These are phyloP conservation scores for Cladosporium sp. DNA, from an alignment of 2,329 filamentous ascomycete genomes.

Conservation along the genomic window DNA sequence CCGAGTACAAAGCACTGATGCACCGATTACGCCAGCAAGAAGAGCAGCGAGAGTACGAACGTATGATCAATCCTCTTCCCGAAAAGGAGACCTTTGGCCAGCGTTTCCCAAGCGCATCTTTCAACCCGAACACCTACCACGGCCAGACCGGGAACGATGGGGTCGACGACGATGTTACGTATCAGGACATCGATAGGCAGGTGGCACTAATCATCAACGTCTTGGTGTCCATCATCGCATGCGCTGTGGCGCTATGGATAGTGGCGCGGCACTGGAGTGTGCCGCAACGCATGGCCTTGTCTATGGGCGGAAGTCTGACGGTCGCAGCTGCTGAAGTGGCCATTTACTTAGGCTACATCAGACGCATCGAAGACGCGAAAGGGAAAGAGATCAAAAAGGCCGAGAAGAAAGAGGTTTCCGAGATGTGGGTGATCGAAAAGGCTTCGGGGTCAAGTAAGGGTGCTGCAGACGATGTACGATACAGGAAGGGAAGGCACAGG, in stretches of 20 bases:
- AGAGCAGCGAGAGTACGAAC: constrained; percentile 78
- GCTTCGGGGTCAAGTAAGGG: constrained; percentile 17
- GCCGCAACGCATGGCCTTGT: constrained; percentile 67
- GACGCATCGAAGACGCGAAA: constrained; percentile 69
- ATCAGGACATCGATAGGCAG: constrained; percentile 75
- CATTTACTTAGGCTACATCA: constrained; percentile 73
- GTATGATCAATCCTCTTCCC: constrained; percentile 67
- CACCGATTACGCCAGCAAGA: constrained; percentile 77
- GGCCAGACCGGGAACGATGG: constrained; percentile 45
- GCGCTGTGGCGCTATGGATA: constrained; percentile 76
- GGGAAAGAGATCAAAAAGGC: constrained; percentile 59
- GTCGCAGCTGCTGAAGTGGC: constrained; percentile 76
- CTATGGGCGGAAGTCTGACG: constrained; percentile 66
- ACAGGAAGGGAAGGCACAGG: constrained; percentile 47
- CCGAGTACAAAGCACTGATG: constrained; percentile 87
- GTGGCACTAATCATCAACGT: constrained; percentile 87
- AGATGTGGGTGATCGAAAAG: constrained; percentile 63
- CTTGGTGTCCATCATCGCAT: constrained; percentile 78
- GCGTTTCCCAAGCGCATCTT: constrained; percentile 55
- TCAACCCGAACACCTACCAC: constrained; percentile 31
- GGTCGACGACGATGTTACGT: constrained; percentile 62
- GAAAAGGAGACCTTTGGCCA: constrained; percentile 60
- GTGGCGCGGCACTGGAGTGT: constrained; percentile 73
- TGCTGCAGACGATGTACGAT: constrained; percentile 37
- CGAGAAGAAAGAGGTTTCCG: constrained; percentile 68